Evolutionary conservation across 2,329 filamentous ascomycete species (phyloP), one percentile per base, ranked within the genome.

Genomic region (Sporothrix pseudoabietina): DNA sequence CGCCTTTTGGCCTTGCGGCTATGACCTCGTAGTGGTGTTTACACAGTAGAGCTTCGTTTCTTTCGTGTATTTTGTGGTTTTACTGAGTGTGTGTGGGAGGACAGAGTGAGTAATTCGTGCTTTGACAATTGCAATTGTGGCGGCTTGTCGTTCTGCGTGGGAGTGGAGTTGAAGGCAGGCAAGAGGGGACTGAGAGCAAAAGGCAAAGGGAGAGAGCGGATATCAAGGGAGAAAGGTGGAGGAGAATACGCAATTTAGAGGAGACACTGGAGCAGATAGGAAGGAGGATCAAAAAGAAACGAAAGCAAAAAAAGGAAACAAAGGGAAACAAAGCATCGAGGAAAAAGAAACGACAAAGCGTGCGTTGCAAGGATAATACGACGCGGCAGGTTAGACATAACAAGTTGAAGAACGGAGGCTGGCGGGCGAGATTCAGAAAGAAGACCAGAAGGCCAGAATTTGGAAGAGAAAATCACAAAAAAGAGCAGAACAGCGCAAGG

Each of bases 391-490:
- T 39, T 30, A 70, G 52, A 59, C 68, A 59, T 30, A 44, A 30
- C 68, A 59, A 71, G 55, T 49, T 39, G 41, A 52, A 63, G 68
- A 70, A 59, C 52, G 52, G n/a, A 35, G 52, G 49, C 10, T n/a
- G 39, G 22, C 61, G 30, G 30, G 30, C 16, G 30, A 68, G 41
- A n/a, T 9, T 61, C 30, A 12, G n/a, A 55, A 32, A n/a, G 41
- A 68, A 30, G 19, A 22, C 44, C 14, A 49, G 41, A 14, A 44
- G 12, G 41, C 41, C 41, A 44, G 44, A 49, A 49, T 14, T 41
- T 6, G 8, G 30, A 26, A 52, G 9, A 52, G n/a, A 32, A 35
- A 68, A 55, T 14, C n/a, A 12, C 22, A 19, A 19, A 9, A 44
- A 47, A 22, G 22, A 12, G 44, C 19, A 41, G n/a, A 63, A 32